Evolutionary conservation across 768 basidiomycete species (phyloP), one percentile per base, ranked within the genome.

Genomic region (Dendrothele bispora): DNA sequence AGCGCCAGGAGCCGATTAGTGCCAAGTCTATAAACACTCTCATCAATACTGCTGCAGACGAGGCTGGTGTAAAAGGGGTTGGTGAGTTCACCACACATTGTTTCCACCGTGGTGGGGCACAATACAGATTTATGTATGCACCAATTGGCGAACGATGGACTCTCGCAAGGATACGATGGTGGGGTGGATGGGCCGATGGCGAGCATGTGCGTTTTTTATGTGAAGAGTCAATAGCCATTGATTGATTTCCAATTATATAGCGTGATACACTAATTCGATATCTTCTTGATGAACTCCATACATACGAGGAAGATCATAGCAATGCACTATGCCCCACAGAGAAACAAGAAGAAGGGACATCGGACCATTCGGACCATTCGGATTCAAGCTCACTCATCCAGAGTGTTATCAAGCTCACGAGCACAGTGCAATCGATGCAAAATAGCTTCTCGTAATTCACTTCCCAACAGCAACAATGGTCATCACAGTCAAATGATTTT

Each of bases 91-190:
- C 46, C 0, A 62, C 61, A 2, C 61, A 63, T 34, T 60, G 57
- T 27, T 60, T 54, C 30, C 53, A 45, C 20, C 49, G 46, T 1
- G 57, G 57, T 2, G 57, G 57, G 18, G 54, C 61, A 21, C 61
- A 62, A 22, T 60, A 58, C 32, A 42, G 52, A 5, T 62, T 60
- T 39, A 62, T 62, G 61, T 61, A 38, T 44, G 58, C 58, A 18
- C 35, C 49, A 0, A 24, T 44, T 4, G 50, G 51, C 1, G 34
- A 48, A 20, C 39, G 40, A 2, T 60, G 58, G 58, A 54, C 47
- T n/a, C 37, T 60, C 11, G 39, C 46, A 11, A 24, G 34, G 7
- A 43, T 56, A 7, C 51, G 45, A 26, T 60, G 58, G 58, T 60
- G 58, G 58, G 58, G 58, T 15, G 58, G 58, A 14, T 58, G 58